Base-by-base conservation (phyloP, 768 basidiomycete species). In the Suillus hirtellus region DNA sequence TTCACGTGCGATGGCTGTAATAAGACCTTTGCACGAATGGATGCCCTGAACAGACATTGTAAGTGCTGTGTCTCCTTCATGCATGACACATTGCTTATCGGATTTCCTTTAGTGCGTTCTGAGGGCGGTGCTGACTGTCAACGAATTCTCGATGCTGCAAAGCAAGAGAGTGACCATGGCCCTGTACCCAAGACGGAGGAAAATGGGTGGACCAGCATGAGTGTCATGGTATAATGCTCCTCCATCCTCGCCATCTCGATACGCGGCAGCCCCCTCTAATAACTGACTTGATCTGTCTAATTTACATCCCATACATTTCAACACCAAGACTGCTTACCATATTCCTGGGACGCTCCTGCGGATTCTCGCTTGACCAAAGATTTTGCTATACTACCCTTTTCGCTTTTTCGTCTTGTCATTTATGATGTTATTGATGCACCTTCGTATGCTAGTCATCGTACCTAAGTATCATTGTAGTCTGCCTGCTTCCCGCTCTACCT, bases 11-110 rank as follows among this genome's bases (percentile, higher is more conserved):
- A 95, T 10, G 95, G 94, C 50, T 99, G 96, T 73, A 84, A 85
- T 68, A 93, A 95, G 80, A 92, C 89, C 68, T 99, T 99, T 80
- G 95, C 95, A 38, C 77, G 96, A 64, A 90, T 97, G 85, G 96
- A 98, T 75, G 96, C 96, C 47, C 82, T 98, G 60, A 96, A 96
- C 72, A 79, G 96, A 66, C 96, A 99, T 79, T 76, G 93, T 95
- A 76, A 81, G 93, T 88, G 46, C 66, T 56, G 44, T 60, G 34
- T 60, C 53, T 44, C 17, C 19, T 55, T 44, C 42, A 6, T 19
- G 56, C 44, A 21, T 6, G 52, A 37, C 21, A 34, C 37, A 55
- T 40, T 64, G 3, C 40, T 42, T 59, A 15, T 47, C n/a, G 59
- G 19, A 46, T 61, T 54, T 54, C 12, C n/a, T 35, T 43, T 68